These are phyloP conservation scores for Martiniozyma asiatica DNA, from an alignment of 1,139 yeast genomes.

Conservation along the genomic window DNA sequence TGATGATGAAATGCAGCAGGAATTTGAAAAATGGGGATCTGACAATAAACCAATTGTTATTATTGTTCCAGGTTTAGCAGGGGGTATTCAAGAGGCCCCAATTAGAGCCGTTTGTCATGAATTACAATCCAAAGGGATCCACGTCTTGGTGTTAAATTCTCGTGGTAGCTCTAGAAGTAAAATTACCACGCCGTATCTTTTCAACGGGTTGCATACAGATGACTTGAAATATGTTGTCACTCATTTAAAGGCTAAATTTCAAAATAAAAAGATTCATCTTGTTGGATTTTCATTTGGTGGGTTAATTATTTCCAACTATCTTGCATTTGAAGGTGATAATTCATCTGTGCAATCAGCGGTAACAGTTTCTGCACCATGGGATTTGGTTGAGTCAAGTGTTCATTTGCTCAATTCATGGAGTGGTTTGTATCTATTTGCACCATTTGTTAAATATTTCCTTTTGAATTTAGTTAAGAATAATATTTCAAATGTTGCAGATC, in stretches of 20 bases:
- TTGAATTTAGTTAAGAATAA: slow-evolving; percentile 38
- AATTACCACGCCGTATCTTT: slow-evolving; percentile 62
- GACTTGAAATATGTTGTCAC: slow-evolving; percentile 50
- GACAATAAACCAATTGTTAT: slow-evolving; percentile 51
- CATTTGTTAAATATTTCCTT: slow-evolving; percentile 42
- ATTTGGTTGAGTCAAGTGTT: slow-evolving; percentile 44
- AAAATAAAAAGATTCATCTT: slow-evolving; percentile 60
- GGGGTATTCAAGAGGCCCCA: slow-evolving; percentile 85
- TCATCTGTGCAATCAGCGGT: slow-evolving; percentile 53
- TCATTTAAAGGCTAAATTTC: slow-evolving; percentile 19
- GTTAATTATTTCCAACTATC: slow-evolving; percentile 59
- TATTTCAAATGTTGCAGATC: slow-evolving; percentile 26
- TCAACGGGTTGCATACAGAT: slow-evolving; percentile 59
- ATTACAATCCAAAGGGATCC: slow-evolving; percentile 30
- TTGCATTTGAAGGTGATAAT: slow-evolving; percentile 56
- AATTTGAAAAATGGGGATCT: slow-evolving; percentile 21
- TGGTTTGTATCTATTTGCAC: slow-evolving; percentile 49
- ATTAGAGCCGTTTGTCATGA: slow-evolving; percentile 49
- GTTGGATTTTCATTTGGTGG: slow-evolving; percentile 91
- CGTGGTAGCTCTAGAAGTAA: slow-evolving; percentile 85
- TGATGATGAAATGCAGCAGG: slow-evolving; percentile 31
- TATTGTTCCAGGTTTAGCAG: slow-evolving; percentile 75
- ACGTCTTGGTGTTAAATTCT: slow-evolving; percentile 62
- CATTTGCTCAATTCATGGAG: slow-evolving; percentile 40
- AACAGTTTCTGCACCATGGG: slow-evolving; percentile 77